These are phyloP conservation scores for Hyphopichia buzzinii DNA, from an alignment of 1,139 yeast genomes.

Conservation along the genomic window DNA sequence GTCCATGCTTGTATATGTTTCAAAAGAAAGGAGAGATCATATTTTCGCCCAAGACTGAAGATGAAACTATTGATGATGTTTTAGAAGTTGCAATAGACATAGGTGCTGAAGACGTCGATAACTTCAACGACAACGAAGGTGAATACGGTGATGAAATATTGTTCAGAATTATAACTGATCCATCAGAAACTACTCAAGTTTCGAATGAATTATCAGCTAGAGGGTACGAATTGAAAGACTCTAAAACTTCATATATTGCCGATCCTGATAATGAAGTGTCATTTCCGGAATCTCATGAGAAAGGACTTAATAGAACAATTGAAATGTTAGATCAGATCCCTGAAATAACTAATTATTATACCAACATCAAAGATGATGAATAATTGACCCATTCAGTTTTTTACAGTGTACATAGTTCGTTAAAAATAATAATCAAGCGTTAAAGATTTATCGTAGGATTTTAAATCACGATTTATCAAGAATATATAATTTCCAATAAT, in stretches of 20 bases:
- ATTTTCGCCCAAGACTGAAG: conserved; percentile 39
- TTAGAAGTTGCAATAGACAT: conserved; percentile 73
- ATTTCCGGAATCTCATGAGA: conserved; percentile 50
- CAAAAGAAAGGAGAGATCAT: conserved; percentile 72
- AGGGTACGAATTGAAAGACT: conserved; percentile 63
- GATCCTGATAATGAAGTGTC: conserved; percentile 58
- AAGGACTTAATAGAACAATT: conserved; percentile 57
- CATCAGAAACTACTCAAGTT: conserved; percentile 58
- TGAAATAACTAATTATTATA: conserved; percentile 76
- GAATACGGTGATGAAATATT: conserved; percentile 41
- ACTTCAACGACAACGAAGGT: conserved; percentile 38
- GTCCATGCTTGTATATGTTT: conserved; percentile 79
- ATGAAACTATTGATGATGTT: conserved; percentile 54
- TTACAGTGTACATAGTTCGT: too few species aligned
- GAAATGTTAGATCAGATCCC: conserved; percentile 67
- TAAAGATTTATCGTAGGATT: too few species aligned
- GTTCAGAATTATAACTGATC: conserved; percentile 51
- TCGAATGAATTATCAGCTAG: conserved; percentile 54
- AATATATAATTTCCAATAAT: not conserved
- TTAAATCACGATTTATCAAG: too few species aligned
- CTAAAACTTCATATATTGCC: conserved; percentile 68
- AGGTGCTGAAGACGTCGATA: conserved; percentile 83
- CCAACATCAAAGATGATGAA: conserved; percentile 40
- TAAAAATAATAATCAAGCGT: too few species aligned
- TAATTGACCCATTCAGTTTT: not conserved